Evolutionary conservation across 805 yeast genomes (phyloP).

Genomic region (Candida loeiensis): DNA sequence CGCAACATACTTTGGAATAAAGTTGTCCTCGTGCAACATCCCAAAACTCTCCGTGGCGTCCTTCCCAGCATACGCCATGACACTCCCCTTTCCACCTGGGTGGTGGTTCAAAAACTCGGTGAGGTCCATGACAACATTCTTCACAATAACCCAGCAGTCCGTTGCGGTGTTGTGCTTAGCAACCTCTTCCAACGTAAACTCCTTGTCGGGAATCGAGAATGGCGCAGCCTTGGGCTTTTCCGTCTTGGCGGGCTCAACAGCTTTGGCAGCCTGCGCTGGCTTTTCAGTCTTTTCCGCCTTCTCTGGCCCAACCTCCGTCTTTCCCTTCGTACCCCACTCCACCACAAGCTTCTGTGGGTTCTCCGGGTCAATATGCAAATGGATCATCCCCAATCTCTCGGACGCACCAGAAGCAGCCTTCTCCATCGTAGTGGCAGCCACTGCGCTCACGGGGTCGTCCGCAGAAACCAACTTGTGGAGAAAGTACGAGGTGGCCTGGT

Average conservation of each 20-base stretch:
- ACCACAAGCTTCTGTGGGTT: conserved; percentile 31
- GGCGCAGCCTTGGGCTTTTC: background rate
- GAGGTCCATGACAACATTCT: conserved; percentile 49
- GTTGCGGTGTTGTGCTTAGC: conserved; percentile 42
- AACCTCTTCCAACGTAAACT: conserved; percentile 45
- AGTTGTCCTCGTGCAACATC: conserved; percentile 56
- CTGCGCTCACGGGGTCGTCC: background rate
- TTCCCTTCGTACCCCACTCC: conserved; percentile 24
- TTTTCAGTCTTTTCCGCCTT: background rate
- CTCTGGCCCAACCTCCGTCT: background rate
- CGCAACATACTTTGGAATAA: conserved; percentile 47
- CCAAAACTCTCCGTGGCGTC: conserved; percentile 50
- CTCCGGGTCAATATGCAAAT: conserved; percentile 42
- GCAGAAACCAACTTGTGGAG: conserved; percentile 24
- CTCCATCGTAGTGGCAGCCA: conserved; percentile 2
- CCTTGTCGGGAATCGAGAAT: conserved; percentile 44
- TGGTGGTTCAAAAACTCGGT: conserved; percentile 44
- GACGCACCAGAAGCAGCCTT: conserved; percentile 20
- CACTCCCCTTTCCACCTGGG: conserved; percentile 55
- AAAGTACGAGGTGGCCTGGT: conserved; percentile 33
- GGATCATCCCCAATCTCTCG: conserved; percentile 39
- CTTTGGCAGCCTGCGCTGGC: background rate
- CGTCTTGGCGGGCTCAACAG: background rate
- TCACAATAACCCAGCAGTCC: conserved; percentile 55
- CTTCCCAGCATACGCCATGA: conserved; percentile 45